Base-by-base conservation (phyloP, 306 rosid genomes). In the Pueraria montana region DNA sequence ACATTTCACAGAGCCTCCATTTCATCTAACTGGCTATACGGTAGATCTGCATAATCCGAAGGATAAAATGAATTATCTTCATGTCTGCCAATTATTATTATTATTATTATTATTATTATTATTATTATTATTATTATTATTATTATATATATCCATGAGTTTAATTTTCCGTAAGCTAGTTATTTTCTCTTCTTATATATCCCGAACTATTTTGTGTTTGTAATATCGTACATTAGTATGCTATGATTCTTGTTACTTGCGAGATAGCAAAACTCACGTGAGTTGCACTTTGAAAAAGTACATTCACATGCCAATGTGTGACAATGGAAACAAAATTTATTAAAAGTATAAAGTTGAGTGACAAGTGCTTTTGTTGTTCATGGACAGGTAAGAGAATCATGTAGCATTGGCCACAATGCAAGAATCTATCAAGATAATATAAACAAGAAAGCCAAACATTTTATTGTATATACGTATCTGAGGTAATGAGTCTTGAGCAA, bases 301-400 rank as follows among this genome's bases (percentile, higher is more conserved):
- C 97, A 91, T 91, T 95, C 98, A 95, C 97, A 89, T 95, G 97
- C 79, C 77, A 87, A 82, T 86, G 91, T 86, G 93, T 83, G 82
- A 86, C 80, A 82, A 87, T 87, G 88, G 81, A 92, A 87, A 92
- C 95, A 94, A 93, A 87, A 88, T 13, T 77, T 84, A 85, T 82
- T 89, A 58, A 83, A 89, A 84, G 83, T 80, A 89, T 83, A 91
- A 90, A 93, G 94, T 86, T 84, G 87, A 87, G 72, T 82, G 93
- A 86, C 87, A 86, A 81, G 88, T 75, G 90, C 76, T 88, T 88
- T 81, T 84, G 90, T 85, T 81, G 85, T 86, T 90, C 84, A 71
- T 68, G 78, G 81, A 80, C 86, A 83, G 45, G 83, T 8, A 36
- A 82, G 68, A 83, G 82, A 74, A 71, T 55, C 61, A 5, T 78